These are phyloP conservation scores for Atkinsonella texensis DNA, from an alignment of 2,329 filamentous ascomycete genomes.

Conservation along the genomic window DNA sequence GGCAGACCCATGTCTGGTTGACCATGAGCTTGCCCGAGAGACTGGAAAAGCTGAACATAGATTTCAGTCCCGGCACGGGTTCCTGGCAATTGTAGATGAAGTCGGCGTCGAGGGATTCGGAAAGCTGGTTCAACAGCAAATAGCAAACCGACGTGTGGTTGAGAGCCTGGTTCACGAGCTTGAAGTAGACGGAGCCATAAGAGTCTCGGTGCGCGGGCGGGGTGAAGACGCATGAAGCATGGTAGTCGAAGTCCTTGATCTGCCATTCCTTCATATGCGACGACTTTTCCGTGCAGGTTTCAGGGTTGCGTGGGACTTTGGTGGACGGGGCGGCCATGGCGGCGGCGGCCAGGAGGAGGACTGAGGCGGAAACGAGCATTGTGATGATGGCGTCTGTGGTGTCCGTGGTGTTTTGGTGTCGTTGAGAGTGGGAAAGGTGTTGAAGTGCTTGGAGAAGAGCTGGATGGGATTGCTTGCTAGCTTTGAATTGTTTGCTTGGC, in stretches of 20 bases:
- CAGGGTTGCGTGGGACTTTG: not conserved
- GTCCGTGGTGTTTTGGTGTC: not conserved
- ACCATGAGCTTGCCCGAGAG: slow-evolving; percentile 24
- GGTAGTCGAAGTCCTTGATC: slow-evolving; percentile 33
- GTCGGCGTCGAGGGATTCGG: slow-evolving; percentile 39
- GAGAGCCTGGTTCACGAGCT: slow-evolving; percentile 33
- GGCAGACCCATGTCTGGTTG: slow-evolving; percentile 39
- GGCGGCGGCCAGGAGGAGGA: slow-evolving; percentile 14
- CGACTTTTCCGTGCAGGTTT: slow-evolving; percentile 13
- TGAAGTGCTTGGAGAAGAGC: not conserved
- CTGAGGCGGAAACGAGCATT: slow-evolving; percentile 10
- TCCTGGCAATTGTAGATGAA: slow-evolving; percentile 30
- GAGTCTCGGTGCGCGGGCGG: slow-evolving; percentile 40
- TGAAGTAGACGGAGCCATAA: slow-evolving; percentile 35
- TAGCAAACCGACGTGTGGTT: slow-evolving; percentile 25
- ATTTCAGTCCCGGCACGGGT: slow-evolving; percentile 15
- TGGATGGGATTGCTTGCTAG: not conserved
- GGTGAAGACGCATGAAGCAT: slow-evolving; percentile 35
- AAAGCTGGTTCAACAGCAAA: slow-evolving; percentile 28
- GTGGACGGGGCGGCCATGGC: slow-evolving; percentile 14
- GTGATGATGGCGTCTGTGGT: slow-evolving; percentile 1
- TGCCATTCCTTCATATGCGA: slow-evolving; percentile 22
- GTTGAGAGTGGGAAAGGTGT: not conserved
- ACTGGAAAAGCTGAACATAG: slow-evolving; percentile 31
- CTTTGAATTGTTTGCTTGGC: not conserved